Percentiles rank a stretch among this genome's conserved stretches.
Evolutionary conservation across 163 green algal species (phyloP).

Genomic region (Prototheca cutis): DNA sequence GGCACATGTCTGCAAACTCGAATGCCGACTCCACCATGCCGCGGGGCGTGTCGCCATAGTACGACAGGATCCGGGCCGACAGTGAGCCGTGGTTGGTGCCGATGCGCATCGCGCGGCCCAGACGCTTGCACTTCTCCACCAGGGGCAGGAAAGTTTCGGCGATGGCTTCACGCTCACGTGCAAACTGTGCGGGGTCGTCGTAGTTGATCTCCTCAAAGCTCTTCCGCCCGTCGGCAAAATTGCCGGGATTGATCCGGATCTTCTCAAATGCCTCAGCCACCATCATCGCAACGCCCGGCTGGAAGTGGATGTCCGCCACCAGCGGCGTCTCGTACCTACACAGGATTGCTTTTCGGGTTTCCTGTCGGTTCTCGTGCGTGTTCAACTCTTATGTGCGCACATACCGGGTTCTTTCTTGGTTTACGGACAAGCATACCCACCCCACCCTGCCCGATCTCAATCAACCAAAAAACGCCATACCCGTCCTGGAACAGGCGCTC

Average conservation of each 20-base stretch:
- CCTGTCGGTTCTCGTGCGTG: too few relatives aligned
- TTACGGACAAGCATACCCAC: too few relatives aligned
- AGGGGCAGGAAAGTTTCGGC: conserved; percentile 83
- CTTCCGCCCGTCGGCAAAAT: conserved; percentile 94
- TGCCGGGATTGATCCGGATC: conserved; percentile 98
- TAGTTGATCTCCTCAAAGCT: conserved; percentile 92
- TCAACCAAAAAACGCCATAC: too few relatives aligned
- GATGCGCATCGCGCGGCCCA: conserved; percentile 90
- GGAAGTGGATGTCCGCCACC: conserved; percentile 99
- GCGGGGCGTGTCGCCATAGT: conserved; percentile 85
- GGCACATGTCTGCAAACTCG: conserved; percentile 97
- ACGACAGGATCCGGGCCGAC: conserved; percentile 90
- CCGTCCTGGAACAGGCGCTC: conserved; percentile 87
- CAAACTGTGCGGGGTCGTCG: conserved; percentile 79
- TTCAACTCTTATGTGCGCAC: too few relatives aligned
- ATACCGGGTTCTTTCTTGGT: too few relatives aligned
- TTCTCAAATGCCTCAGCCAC: conserved; percentile 99
- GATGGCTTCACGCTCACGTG: conserved; percentile 79
- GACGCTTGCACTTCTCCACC: conserved; percentile 95
- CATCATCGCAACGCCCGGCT: conserved; percentile 86
- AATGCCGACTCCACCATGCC: conserved; percentile 94
- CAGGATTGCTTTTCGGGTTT: too few relatives aligned
- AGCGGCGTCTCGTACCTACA: conserved; percentile 94
- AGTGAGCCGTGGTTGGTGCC: conserved; percentile 99
- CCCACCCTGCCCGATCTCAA: too few relatives aligned